Evolutionary conservation across 176 grass and related monocot genomes (phyloP).

Genomic region (Oryza longistaminata): DNA sequence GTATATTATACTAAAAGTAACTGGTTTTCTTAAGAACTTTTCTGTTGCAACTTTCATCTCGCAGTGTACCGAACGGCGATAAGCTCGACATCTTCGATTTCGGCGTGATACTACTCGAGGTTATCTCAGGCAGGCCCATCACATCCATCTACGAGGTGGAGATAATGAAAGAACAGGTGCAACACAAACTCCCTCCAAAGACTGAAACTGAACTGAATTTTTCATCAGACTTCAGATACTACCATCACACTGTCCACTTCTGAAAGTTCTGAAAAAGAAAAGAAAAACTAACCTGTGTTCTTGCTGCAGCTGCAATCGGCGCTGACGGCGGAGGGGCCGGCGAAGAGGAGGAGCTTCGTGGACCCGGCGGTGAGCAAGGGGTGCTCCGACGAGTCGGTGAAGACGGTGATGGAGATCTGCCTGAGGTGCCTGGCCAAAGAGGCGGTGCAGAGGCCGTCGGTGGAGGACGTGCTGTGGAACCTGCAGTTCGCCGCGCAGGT

Average conservation of each 20-base stretch:
- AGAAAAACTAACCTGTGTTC: neutral
- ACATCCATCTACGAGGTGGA: conserved; percentile 62
- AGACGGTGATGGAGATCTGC: conserved; percentile 80
- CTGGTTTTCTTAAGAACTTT: neutral
- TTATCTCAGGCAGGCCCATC: conserved; percentile 62
- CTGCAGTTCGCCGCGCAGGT: conserved; percentile 93
- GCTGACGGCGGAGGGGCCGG: conserved; percentile 49
- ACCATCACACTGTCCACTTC: neutral
- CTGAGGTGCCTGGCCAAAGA: conserved; percentile 82
- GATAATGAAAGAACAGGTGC: conserved; percentile 66
- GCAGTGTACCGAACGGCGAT: conserved; percentile 52
- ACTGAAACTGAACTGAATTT: neutral
- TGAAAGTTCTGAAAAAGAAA: conserved; percentile 7
- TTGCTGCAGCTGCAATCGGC: conserved; percentile 58
- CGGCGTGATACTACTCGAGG: conserved; percentile 80
- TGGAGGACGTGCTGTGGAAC: conserved; percentile 95
- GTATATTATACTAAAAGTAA: neutral
- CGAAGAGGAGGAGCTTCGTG: conserved; percentile 40
- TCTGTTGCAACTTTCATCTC: neutral
- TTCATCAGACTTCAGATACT: neutral
- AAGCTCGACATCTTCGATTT: conserved; percentile 91
- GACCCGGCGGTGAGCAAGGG: conserved; percentile 48
- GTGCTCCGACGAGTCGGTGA: conserved; percentile 71
- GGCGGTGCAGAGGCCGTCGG: conserved; percentile 60
- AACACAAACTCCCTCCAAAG: neutral